These are phyloP conservation scores for Boletus sp. DNA, from an alignment of 768 basidiomycete genomes.

Conservation along the genomic window DNA sequence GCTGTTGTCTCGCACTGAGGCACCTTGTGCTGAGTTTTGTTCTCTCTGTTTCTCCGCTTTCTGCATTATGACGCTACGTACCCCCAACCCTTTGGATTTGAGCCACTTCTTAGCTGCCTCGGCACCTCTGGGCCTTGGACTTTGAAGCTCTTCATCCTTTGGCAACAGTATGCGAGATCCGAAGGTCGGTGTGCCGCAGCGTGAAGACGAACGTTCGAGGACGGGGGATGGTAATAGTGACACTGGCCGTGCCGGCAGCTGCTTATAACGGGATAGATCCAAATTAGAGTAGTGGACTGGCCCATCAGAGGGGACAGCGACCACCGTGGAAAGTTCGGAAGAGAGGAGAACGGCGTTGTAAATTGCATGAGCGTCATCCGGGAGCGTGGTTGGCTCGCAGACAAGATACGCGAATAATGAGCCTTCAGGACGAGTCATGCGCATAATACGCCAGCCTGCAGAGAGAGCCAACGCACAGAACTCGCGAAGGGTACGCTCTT, in stretches of 20 bases:
- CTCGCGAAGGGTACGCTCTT: slow-evolving; percentile 69
- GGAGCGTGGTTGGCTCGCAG: slow-evolving; percentile 58
- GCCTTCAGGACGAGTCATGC: slow-evolving; percentile 55
- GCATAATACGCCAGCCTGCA: slow-evolving; percentile 60
- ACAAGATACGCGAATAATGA: slow-evolving; percentile 70
- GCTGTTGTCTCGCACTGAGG: not conserved
- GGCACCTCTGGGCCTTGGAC: slow-evolving; percentile 9
- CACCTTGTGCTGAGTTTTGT: slow-evolving; percentile 1
- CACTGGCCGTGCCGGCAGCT: not conserved
- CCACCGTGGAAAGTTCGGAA: slow-evolving; percentile 14
- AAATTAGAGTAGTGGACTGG: not conserved
- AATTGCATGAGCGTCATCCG: slow-evolving; percentile 31
- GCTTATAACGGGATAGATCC: slow-evolving; percentile 8
- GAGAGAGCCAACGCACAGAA: slow-evolving; percentile 49
- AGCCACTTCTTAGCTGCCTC: slow-evolving; percentile 26
- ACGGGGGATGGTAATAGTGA: slow-evolving; percentile 24
- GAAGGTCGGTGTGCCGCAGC: slow-evolving; percentile 61
- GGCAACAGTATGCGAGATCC: slow-evolving; percentile 44
- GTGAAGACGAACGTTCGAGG: slow-evolving; percentile 45
- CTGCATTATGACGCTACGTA: slow-evolving; percentile 23
- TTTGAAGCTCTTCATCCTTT: slow-evolving; percentile 24
- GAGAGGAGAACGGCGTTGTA: slow-evolving; percentile 19
- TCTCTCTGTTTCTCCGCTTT: slow-evolving; percentile 22
- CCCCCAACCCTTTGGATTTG: slow-evolving; percentile 27
- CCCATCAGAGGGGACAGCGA: slow-evolving; percentile 10